Evolutionary conservation across 2,329 filamentous ascomycete species (phyloP).

Genomic region (Colletotrichum endophyticum): DNA sequence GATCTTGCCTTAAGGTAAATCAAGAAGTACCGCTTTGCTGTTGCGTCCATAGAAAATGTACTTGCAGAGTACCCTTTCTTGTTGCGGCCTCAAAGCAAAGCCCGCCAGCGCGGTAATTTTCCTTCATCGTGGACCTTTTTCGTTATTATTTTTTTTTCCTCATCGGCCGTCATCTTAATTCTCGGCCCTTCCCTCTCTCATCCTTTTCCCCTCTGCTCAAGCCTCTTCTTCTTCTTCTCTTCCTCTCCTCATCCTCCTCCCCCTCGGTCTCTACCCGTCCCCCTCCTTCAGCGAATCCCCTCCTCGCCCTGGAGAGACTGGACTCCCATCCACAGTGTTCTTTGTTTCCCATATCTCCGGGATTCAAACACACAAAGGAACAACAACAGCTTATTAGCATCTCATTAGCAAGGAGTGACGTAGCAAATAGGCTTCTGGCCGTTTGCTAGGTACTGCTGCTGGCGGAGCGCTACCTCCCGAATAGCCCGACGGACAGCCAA

Average conservation of each 20-base stretch:
- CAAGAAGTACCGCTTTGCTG: background rate
- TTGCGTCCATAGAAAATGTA: background rate
- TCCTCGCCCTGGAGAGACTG: background rate
- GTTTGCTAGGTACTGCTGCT: background rate
- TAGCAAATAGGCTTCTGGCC: background rate
- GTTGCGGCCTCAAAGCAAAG: background rate
- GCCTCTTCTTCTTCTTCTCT: background rate
- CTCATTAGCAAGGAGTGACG: background rate
- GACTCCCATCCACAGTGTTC: background rate
- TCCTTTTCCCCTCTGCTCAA: conserved; percentile 4
- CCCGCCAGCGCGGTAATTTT: conserved; percentile 9
- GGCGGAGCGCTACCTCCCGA: background rate
- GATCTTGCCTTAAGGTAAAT: background rate
- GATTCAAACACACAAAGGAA: background rate
- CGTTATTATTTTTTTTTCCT: conserved; percentile 1
- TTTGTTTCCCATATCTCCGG: background rate
- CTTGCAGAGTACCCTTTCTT: background rate
- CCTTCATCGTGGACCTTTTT: conserved; percentile 15
- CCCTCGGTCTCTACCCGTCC: background rate
- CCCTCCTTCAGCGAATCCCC: background rate
- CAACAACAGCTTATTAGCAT: background rate
- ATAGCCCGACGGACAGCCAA: background rate
- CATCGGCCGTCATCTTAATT: conserved; percentile 1
- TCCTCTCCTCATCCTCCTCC: background rate
- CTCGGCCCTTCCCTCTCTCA: background rate